These are phyloP conservation scores for Cryptosporidium sp. DNA, from an alignment of 169 alveolate species.

Conservation along the genomic window DNA sequence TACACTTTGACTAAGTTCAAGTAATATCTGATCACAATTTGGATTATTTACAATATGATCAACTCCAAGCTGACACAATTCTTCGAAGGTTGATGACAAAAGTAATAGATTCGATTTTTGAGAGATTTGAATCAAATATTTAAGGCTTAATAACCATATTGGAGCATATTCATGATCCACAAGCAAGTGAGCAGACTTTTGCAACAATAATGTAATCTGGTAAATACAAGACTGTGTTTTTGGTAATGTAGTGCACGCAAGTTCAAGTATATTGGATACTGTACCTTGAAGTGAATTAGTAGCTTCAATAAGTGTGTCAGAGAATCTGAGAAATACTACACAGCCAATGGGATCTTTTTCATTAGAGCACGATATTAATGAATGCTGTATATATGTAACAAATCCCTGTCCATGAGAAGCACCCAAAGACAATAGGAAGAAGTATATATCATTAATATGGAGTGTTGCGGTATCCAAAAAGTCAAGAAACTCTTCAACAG, in stretches of 20 bases:
- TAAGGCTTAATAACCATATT: constrained; percentile 41
- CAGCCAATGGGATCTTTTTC: constrained; percentile 67
- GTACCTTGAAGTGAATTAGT: constrained; percentile 57
- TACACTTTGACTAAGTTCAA: constrained; percentile 52
- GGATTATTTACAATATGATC: constrained; percentile 47
- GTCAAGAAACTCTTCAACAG: constrained; percentile 52
- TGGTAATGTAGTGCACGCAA: constrained; percentile 40
- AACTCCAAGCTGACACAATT: constrained; percentile 54
- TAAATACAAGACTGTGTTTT: constrained; percentile 59
- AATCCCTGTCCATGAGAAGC: constrained; percentile 29
- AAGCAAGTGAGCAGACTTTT: constrained; percentile 56
- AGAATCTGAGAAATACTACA: constrained; percentile 54
- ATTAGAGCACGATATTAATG: constrained; percentile 37
- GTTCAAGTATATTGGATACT: constrained; percentile 34
- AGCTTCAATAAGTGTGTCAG: constrained; percentile 63
- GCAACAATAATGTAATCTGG: constrained; percentile 36
- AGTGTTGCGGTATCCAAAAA: constrained; percentile 62
- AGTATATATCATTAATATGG: constrained; percentile 66
- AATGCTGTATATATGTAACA: constrained; percentile 57
- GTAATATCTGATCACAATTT: constrained; percentile 45
- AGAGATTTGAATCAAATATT: constrained; percentile 51
- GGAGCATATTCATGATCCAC: neutral
- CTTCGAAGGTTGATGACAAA: constrained; percentile 50
- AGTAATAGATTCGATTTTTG: constrained; percentile 14
- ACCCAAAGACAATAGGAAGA: constrained; percentile 51